Conservation (phyloP, 305 asterid genomes). For the Fraxinus floribunda region DNA sequence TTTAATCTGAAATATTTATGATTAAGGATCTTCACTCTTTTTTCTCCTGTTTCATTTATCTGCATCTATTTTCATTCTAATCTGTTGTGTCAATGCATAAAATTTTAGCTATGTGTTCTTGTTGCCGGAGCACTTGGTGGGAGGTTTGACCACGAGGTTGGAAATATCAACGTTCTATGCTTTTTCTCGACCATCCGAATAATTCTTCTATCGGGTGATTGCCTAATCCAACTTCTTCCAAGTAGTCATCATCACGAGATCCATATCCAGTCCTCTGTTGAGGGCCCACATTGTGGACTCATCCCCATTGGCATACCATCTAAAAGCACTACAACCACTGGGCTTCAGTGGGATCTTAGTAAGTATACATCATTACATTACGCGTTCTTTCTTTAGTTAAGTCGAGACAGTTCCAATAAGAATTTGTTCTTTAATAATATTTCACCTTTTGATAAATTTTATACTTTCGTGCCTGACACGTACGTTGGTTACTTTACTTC, state of each 20-base stretch:
- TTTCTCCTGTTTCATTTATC: not conserved
- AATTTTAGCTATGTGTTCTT: conserved; percentile 67
- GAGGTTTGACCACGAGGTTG: conserved; percentile 90
- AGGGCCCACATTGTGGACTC: conserved; percentile 94
- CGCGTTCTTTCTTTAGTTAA: not conserved
- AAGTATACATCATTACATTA: conserved; percentile 28
- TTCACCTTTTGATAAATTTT: not conserved
- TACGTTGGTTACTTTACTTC: not conserved
- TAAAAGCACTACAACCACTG: conserved; percentile 63
- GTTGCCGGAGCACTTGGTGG: conserved; percentile 97
- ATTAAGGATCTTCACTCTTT: not conserved
- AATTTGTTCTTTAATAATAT: not conserved
- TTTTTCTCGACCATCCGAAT: conserved; percentile 57
- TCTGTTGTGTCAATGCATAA: conserved; percentile 2
- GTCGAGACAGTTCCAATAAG: not conserved
- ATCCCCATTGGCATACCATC: conserved; percentile 69
- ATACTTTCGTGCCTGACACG: conserved; percentile 20
- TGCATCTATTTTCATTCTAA: not conserved
- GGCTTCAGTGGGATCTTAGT: conserved; percentile 90
- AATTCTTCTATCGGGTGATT: conserved; percentile 76
- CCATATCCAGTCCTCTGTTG: conserved; percentile 48
- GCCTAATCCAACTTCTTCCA: conserved; percentile 87
- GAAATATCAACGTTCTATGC: conserved; percentile 75
- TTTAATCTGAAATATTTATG: not conserved
- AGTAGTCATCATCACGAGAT: conserved; percentile 63